Base-by-base conservation (phyloP, 2,329 filamentous ascomycete genomes). In the Pyrenophora teres region DNA sequence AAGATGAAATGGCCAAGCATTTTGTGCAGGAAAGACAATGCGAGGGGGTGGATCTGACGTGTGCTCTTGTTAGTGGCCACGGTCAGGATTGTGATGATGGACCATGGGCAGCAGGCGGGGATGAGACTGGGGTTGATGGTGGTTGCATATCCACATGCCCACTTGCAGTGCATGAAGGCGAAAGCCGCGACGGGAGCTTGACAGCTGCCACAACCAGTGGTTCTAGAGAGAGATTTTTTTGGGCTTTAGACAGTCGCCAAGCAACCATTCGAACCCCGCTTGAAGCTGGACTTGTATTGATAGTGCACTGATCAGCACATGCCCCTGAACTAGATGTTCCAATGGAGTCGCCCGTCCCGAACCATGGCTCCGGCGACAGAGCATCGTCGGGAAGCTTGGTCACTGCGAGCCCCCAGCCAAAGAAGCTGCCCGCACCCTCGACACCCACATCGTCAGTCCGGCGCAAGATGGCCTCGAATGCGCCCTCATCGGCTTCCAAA, bases 401-500 rank as follows among this genome's bases (percentile, higher is more conserved):
- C 31, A 32, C 44, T 37, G 40, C 30, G 27, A 55, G 50, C 48
- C 56, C 56, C 39, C 49, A 45, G 49, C 48, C 48, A 41, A 53
- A 57, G 48, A 59, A 57, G 52, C 44, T 60, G 56, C 60, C 64
- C 42, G 55, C 62, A 18, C 59, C 64, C 37, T 59, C 64, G 5
- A 60, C 68, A 47, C 62, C 67, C n/a, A 60, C 68, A 23, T 63
- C 66, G 30, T 58, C 63, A 27, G 46, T 68, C 51, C 65, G 64
- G 36, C 65, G 69, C 52, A 72, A 64, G 49, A 73, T 70, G 68
- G 65, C 69, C 42, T 68, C 70, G 15, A 63, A 62, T 47, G 62
- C 63, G n/a, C 54, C 64, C 21, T 56, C 62, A 12, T 53, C 66
- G 6, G 52, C 59, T 23, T 59, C 64, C 43, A 71, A 69, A 56